Evolutionary conservation across 106 monocot genomes (phyloP), one percentile per base, ranked within the genome.

Genomic region (Hemerocallis citrina): DNA sequence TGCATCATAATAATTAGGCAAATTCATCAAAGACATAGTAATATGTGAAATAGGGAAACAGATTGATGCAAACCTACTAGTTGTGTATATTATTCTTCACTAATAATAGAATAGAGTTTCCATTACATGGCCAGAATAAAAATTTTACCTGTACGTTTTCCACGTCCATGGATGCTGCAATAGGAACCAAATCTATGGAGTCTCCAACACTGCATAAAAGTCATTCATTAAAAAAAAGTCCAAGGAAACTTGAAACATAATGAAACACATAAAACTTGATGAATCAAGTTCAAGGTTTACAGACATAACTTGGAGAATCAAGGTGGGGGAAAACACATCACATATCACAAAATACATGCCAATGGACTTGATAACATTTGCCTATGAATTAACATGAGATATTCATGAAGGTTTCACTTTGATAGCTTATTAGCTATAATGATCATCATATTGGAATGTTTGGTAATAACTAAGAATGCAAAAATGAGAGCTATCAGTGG

Each of bases 91-190:
- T 17, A 34, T 40, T 40, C 41, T 23, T 40, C n/a, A n/a, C n/a
- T n/a, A n/a, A n/a, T n/a, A 3, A 28, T 54, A 29, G 8, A 29
- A 25, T 13, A 28, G 3, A 3, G 25, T 28, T 10, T 54, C 2
- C 14, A 24, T 27, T 1, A 28, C 17, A 15, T 7, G 31, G 20
- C 10, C 25, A 50, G 41, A 39, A 42, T n/a, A n/a, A n/a, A 14
- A 73, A 20, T 61, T 13, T 60, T 76, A 95, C 94, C 94, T 71
- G 86, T 79, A 37, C 90, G 90, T 68, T 96, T 96, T 37, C 96
- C 96, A 67, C 96, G 85, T 23, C 90, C 90, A 72, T 84, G 84
- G 55, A 96, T 71, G 95, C 95, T 72, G 90, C 95, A 79, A 96
- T 96, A 25, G 95, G 95, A 28, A 96, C 95, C 79, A 96, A 79